A percentile compares a stretch with the other conserved stretches of the same genome.
phyloP scores from a whole-genome alignment of 2,329 filamentous ascomycete species.

The Monosporascus sp. region DNA sequence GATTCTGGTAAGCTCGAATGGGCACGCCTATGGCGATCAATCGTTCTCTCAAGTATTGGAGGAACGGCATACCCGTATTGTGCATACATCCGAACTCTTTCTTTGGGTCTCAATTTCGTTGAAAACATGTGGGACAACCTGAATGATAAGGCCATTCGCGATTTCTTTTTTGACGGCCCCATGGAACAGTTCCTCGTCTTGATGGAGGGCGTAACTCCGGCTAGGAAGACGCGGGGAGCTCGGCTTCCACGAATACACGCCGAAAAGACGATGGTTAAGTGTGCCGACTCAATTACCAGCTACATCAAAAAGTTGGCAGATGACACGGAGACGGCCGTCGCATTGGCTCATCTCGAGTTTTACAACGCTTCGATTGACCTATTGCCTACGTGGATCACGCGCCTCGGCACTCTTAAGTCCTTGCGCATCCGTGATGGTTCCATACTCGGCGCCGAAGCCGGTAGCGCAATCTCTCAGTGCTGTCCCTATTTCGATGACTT shows the following conservation, averaged over 20 bases:
- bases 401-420: slow-evolving; percentile 51
- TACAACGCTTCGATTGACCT: slow-evolving; percentile 42
- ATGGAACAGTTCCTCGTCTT: slow-evolving; percentile 32
- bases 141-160: slow-evolving; percentile 20
- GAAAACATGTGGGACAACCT: slow-evolving; percentile 52
- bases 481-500: slow-evolving; percentile 60
- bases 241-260: slow-evolving; percentile 26
- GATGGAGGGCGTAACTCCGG: slow-evolving; percentile 11
- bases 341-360: slow-evolving; percentile 55
- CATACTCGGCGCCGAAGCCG: slow-evolving; percentile 50
- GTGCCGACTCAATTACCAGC: slow-evolving; percentile 52
- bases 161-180: slow-evolving; percentile 35
- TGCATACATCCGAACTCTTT: slow-evolving; percentile 59
- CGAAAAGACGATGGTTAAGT: slow-evolving; percentile 38
- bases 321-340: slow-evolving; percentile 38
- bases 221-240: slow-evolving; percentile 13
- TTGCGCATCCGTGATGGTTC: slow-evolving; percentile 59
- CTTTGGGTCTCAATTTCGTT: slow-evolving; percentile 53
- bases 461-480: slow-evolving; percentile 47
- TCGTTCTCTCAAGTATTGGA: slow-evolving; percentile 60
- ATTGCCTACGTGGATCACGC: slow-evolving; percentile 54
- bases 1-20: slow-evolving; percentile 44
- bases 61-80: slow-evolving; percentile 65
- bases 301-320: slow-evolving; percentile 37
- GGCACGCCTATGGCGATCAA: slow-evolving; percentile 63